phyloP scores from a whole-genome alignment of 768 basidiomycete genomes.

The Astraeus odoratus region DNA sequence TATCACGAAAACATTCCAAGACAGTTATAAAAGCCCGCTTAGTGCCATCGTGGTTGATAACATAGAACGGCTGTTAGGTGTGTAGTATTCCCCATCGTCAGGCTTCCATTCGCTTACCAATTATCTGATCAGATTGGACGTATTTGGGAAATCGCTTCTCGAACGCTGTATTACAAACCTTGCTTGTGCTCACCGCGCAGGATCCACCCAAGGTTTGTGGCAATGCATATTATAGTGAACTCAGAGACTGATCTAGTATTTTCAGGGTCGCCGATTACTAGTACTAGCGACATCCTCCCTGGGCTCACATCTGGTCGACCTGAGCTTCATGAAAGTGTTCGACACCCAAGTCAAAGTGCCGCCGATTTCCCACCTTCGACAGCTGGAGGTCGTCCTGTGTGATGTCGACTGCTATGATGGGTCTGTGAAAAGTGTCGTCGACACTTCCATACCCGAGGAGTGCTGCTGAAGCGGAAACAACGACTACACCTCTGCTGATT shows the following conservation, averaged over 20 bases:
- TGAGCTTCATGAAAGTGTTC: conserved; percentile 85
- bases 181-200: conserved; percentile 82
- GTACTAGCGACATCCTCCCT: conserved; percentile 91
- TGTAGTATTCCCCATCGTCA: not conserved
- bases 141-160: conserved; percentile 97
- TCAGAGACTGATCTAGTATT: conserved; percentile 7
- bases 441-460: conserved; percentile 53
- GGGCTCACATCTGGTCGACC: conserved; percentile 75
- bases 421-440: conserved; percentile 45
- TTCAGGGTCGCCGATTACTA: conserved; percentile 82
- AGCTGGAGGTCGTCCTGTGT: conserved; percentile 70
- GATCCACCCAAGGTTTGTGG: conserved; percentile 81
- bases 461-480: conserved; percentile 37
- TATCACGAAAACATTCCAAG: conserved; percentile 87
- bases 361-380: conserved; percentile 62
- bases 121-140: conserved; percentile 71
- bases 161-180: conserved; percentile 83
- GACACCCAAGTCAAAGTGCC: conserved; percentile 83
- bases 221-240: not conserved
- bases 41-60: conserved; percentile 96
- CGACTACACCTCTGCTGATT: conserved; percentile 54
- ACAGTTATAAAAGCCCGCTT: conserved; percentile 95
- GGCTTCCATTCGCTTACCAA: not conserved
- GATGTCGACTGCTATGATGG: conserved; percentile 73
- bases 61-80: conserved; percentile 87